Evolutionary conservation across 495 filamentous ascomycete species (phyloP).

Genomic region (Viridothelium virens): DNA sequence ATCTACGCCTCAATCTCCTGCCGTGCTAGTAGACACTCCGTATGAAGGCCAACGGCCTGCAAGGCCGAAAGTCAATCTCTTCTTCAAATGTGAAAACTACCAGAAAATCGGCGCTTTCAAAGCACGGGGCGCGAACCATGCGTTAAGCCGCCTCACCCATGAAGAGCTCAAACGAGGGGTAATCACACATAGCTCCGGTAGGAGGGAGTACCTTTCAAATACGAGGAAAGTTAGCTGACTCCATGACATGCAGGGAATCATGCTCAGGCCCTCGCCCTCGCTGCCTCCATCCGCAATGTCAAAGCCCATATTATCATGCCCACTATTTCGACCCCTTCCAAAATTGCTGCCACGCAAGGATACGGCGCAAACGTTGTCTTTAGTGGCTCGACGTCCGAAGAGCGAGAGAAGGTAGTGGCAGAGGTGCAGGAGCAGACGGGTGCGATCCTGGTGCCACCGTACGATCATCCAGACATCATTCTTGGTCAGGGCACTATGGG

Average conservation of each 20-base stretch:
- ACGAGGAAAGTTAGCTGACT: not conserved
- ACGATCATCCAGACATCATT: conserved; percentile 85
- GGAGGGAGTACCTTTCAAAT: not conserved
- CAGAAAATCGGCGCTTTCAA: conserved; percentile 94
- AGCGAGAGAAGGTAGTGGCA: conserved; percentile 69
- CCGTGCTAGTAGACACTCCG: conserved; percentile 47
- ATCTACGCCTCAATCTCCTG: conserved; percentile 56
- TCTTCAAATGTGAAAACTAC: conserved; percentile 95
- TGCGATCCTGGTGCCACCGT: conserved; percentile 76
- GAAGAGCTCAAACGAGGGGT: conserved; percentile 58
- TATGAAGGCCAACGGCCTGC: conserved; percentile 53
- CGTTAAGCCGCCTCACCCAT: conserved; percentile 61
- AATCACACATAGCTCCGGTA: conserved; percentile 86
- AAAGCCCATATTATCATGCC: conserved; percentile 90
- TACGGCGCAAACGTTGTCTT: conserved; percentile 77
- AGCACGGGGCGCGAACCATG: conserved; percentile 83
- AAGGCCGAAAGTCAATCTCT: conserved; percentile 61
- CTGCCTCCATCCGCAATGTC: conserved; percentile 56
- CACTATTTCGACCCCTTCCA: conserved; percentile 66
- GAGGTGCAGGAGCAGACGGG: conserved; percentile 60
- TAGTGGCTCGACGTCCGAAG: conserved; percentile 68
- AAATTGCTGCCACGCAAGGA: conserved; percentile 70
- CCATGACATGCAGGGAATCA: conserved; percentile 63
- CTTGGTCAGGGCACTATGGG: conserved; percentile 85
- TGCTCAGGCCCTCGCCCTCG: conserved; percentile 87